Evolutionary conservation across 2,329 filamentous ascomycete genomes (phyloP).

Genomic region (Penicillium sp.): DNA sequence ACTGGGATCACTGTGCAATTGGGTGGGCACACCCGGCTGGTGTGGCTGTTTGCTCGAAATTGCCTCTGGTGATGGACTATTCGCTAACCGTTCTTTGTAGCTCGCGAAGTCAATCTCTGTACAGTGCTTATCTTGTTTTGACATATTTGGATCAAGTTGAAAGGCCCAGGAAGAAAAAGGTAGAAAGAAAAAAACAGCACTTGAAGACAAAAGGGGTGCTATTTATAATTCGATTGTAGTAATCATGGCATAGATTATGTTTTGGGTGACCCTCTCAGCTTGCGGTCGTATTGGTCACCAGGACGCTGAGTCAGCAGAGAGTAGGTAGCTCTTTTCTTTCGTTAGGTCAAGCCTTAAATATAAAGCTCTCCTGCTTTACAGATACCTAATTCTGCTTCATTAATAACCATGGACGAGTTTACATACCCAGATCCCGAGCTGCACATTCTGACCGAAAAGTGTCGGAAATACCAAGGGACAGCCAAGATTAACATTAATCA

Average conservation of each 20-base stretch:
- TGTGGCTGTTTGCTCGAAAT: not conserved
- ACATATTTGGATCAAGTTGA: not conserved
- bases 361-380: too few species aligned
- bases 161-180: too few species aligned
- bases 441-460: slow-evolving; percentile 18
- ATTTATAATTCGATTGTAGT: too few species aligned
- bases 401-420: slow-evolving; percentile 1
- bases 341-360: too few species aligned
- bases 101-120: slow-evolving; percentile 6
- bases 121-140: slow-evolving; percentile 9
- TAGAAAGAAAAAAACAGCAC: not conserved
- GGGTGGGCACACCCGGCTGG: not conserved
- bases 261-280: too few species aligned
- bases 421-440: slow-evolving; percentile 16
- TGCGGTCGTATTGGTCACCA: too few species aligned
- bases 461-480: slow-evolving; percentile 27
- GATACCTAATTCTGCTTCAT: not conserved
- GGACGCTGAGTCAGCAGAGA: too few species aligned
- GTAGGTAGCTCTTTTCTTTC: too few species aligned
- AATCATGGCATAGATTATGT: too few species aligned
- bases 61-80: not conserved
- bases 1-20: not conserved
- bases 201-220: not conserved
- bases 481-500: slow-evolving; percentile 25
- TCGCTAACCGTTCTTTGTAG: slow-evolving; percentile 1